Evolutionary conservation across 2,329 filamentous ascomycete species (phyloP).

Genomic region (Daldinia sp.): DNA sequence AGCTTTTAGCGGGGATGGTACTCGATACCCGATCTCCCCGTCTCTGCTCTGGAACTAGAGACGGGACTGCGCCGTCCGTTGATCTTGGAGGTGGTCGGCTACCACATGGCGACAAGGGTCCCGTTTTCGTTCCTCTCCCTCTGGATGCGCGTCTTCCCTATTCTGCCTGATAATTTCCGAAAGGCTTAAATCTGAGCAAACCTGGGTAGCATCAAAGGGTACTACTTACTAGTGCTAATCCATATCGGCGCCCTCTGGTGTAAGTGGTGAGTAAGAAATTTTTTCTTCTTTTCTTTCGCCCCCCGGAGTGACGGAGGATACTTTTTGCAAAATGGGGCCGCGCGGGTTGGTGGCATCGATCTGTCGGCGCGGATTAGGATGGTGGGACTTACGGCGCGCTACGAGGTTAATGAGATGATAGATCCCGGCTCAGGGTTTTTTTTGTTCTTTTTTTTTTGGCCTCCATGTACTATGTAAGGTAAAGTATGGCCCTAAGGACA

Average conservation of each 20-base stretch:
- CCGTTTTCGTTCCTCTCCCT: neutral
- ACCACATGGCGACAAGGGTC: slow-evolving; percentile 46
- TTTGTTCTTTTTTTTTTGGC: slow-evolving; percentile 5
- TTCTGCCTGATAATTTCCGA: slow-evolving; percentile 39
- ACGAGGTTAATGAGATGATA: slow-evolving; percentile 17
- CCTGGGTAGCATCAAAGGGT: slow-evolving; percentile 17
- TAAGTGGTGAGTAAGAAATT: slow-evolving; percentile 7
- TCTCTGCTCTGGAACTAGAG: slow-evolving; percentile 32
- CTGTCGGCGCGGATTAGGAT: slow-evolving; percentile 32
- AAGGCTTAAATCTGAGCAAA: slow-evolving; percentile 35
- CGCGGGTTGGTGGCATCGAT: slow-evolving; percentile 32
- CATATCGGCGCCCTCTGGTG: slow-evolving; percentile 28
- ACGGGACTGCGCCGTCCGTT: slow-evolving; percentile 37
- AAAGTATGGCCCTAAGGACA: slow-evolving; percentile 5
- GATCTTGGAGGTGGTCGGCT: slow-evolving; percentile 29
- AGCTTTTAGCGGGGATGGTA: slow-evolving; percentile 29
- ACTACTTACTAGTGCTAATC: slow-evolving; percentile 18
- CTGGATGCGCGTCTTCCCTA: slow-evolving; percentile 8
- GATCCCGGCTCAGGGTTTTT: slow-evolving; percentile 27
- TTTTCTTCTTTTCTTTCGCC: slow-evolving; percentile 13
- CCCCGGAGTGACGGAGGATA: slow-evolving; percentile 17
- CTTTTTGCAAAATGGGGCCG: slow-evolving; percentile 21
- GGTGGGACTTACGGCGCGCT: slow-evolving; percentile 18
- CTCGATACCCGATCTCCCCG: slow-evolving; percentile 36
- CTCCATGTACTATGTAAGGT: slow-evolving; percentile 5